Base-by-base conservation (phyloP, 192 early-diverging fungal species). In the Oehlia diaphana region DNA sequence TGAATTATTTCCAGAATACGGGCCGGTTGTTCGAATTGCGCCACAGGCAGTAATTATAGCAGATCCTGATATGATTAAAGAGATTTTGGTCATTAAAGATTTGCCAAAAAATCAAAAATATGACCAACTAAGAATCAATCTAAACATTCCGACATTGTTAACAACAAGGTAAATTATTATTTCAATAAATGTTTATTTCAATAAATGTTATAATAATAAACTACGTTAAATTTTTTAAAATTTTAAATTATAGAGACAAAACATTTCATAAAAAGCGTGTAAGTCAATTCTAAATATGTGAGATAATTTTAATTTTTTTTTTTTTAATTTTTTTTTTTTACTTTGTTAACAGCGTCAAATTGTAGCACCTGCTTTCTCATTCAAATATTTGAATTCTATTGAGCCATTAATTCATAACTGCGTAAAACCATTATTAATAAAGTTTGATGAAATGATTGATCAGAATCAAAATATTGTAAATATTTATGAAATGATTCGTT, bases 331-430 rank as follows among this genome's bases (percentile, higher is more conserved):
- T 68, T 47, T 35, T 75, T 35, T 49, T 31, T 9, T 26, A 44
- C 9, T 39, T 70, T 26, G 23, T 79, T 35, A n/a, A 7, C 86
- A 89, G 88, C 76, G 89, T 72, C 83, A 86, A 26, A 65, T 85
- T 23, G 78, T 90, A 13, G 82, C 89, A 16, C 89, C 89, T 2
- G 88, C 89, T 14, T 90, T 90, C 74, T 85, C 87, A 19, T 66
- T 89, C n/a, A 85, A 86, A 35, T 84, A 90, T 63, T 77, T 90
- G 2, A 72, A 83, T 8, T 83, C 84, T 0, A 50, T 90, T 12
- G 89, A 90, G 33, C 80, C 77, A 7, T 79, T 86, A 19, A 84
- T 90, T 77, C 31, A 71, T 9, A 75, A 67, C 1, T 82, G 78
- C 53, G 76, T 82, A 21, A 64, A 80, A 13, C 67, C 74, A 12